These are phyloP conservation scores for Babjeviella inositovora DNA, from an alignment of 805 yeast genomes.

Conservation along the genomic window DNA sequence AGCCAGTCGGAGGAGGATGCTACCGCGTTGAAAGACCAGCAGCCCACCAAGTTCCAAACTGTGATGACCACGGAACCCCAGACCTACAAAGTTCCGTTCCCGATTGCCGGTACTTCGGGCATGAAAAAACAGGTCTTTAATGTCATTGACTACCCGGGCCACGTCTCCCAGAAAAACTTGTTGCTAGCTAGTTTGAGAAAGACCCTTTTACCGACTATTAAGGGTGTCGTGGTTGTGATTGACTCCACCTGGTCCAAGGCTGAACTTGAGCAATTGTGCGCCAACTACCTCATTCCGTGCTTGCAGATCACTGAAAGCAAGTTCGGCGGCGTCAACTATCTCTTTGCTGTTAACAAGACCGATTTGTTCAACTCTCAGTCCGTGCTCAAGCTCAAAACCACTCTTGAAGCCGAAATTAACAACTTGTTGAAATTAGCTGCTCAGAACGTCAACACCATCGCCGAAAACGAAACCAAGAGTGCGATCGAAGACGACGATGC, in stretches of 20 bases:
- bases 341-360: conserved; percentile 71
- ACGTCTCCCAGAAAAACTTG: conserved; percentile 49
- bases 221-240: conserved; percentile 62
- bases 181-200: conserved; percentile 26
- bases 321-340: conserved; percentile 53
- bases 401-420: conserved; percentile 51
- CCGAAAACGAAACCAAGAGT: conserved; percentile 19
- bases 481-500: conserved; percentile 6
- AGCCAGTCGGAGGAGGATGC: conserved; percentile 13
- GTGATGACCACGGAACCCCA: conserved; percentile 4
- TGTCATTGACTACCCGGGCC: conserved; percentile 83
- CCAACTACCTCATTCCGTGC: conserved; percentile 41
- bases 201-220: conserved; percentile 20
- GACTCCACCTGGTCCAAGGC: conserved; percentile 43
- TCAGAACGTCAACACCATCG: conserved; percentile 25
- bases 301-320: conserved; percentile 42
- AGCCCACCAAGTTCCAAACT: conserved; percentile 13
- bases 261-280: conserved; percentile 25
- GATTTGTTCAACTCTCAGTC: conserved; percentile 81
- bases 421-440: conserved; percentile 31
- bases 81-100: conserved; percentile 8
- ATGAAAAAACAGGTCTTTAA: conserved; percentile 22
- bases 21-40: conserved; percentile 20
- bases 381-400: conserved; percentile 34
- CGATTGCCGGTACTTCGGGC: no score